Percentiles rank a stretch among this genome's conserved stretches.
These are phyloP conservation scores for Paramicrosporidium saccamoebae DNA, from an alignment of 371 early-diverging fungal genomes.

Conservation along the genomic window DNA sequence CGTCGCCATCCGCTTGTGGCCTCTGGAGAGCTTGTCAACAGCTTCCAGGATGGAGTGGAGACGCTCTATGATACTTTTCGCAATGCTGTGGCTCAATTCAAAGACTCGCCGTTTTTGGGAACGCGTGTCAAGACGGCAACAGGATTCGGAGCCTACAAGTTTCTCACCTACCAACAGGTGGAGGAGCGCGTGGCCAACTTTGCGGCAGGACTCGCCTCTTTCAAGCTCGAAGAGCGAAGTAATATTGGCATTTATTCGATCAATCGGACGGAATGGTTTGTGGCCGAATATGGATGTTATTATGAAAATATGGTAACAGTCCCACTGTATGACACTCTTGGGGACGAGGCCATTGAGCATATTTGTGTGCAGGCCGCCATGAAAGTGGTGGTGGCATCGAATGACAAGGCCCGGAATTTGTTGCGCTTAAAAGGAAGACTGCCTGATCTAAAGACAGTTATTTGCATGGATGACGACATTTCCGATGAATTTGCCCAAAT, in stretches of 20 bases:
- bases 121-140: slow-evolving; percentile 5
- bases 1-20: slow-evolving; percentile 4
- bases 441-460: slow-evolving; percentile 20
- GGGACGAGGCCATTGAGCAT: slow-evolving; percentile 28
- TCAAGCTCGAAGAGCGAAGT: slow-evolving; percentile 1
- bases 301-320: slow-evolving; percentile 23
- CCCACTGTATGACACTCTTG: slow-evolving; percentile 84
- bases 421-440: slow-evolving; percentile 15
- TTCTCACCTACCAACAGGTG: slow-evolving; percentile 36
- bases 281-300: slow-evolving; percentile 24
- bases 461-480: slow-evolving; percentile 28
- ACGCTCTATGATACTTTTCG: slow-evolving; percentile 4
- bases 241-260: slow-evolving; percentile 23
- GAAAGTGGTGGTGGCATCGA: slow-evolving; percentile 22
- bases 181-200: slow-evolving; percentile 23
- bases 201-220: slow-evolving; percentile 7
- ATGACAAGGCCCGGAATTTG: slow-evolving; percentile 22
- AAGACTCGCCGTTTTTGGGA: slow-evolving; percentile 5
- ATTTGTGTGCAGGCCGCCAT: slow-evolving; percentile 31
- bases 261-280: slow-evolving; percentile 76
- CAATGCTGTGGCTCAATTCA: slow-evolving; percentile 2
- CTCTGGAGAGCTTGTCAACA: slow-evolving; percentile 5
- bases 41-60: slow-evolving; percentile 7
- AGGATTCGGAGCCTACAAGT: slow-evolving; percentile 27
- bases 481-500: slow-evolving; percentile 6